Percentiles rank a stretch among this genome's conserved stretches.
phyloP scores from a whole-genome alignment of 352 stramenopile genomes.

The Globisporangium alternatum region DNA sequence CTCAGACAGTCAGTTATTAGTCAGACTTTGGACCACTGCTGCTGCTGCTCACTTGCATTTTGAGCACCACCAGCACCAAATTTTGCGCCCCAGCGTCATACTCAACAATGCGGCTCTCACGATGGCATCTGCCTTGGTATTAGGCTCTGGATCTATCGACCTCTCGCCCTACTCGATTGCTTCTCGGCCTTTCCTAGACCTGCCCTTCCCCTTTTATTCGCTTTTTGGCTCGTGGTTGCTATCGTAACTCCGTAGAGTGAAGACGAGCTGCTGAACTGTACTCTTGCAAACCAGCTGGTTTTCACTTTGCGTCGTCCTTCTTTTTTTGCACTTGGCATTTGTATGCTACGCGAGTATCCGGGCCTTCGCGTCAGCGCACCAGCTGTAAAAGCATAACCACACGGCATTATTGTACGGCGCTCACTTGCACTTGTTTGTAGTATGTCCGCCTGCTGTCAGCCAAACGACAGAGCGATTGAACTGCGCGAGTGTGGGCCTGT shows the following conservation, averaged over 20 bases:
- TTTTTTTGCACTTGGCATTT: background rate
- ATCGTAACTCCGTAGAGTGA: constrained; percentile 2
- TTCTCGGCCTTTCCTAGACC: background rate
- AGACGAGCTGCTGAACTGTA: constrained; percentile 17
- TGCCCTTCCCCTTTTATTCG: background rate
- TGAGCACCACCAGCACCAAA: background rate
- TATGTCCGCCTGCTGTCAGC: constrained; percentile 7
- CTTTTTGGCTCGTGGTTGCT: background rate
- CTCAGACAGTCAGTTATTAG: background rate
- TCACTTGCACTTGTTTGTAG: constrained; percentile 8
- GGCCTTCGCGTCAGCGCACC: constrained; percentile 14
- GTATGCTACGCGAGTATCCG: constrained; percentile 5
- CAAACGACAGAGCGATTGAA: background rate
- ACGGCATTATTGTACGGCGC: constrained; percentile 3
- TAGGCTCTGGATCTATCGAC: constrained; percentile 5
- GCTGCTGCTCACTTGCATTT: background rate
- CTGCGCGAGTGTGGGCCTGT: background rate
- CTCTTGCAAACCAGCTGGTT: constrained; percentile 17
- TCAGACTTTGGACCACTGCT: constrained; percentile 1
- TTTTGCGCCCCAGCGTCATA: background rate
- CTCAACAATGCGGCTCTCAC: background rate
- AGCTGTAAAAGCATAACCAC: constrained; percentile 38
- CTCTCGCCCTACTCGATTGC: no score
- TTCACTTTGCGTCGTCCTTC: constrained; percentile 1
- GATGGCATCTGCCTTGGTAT: background rate